These are phyloP conservation scores for Bassia scoparia DNA, from an alignment of 148 eudicot genomes.

Conservation along the genomic window DNA sequence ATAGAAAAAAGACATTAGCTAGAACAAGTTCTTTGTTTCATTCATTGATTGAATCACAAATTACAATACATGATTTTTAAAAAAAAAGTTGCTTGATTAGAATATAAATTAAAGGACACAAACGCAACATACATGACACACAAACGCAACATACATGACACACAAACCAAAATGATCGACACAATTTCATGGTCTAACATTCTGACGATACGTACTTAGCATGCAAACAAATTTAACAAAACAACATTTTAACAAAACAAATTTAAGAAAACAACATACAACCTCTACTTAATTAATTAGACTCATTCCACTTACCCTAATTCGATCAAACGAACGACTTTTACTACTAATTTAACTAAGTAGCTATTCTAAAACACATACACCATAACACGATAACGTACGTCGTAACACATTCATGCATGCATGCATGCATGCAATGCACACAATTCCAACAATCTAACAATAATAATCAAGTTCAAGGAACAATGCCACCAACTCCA, in stretches of 20 bases:
- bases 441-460: too few relatives aligned
- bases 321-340: neutral
- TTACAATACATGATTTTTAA: neutral
- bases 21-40: neutral
- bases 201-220: neutral
- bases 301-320: neutral
- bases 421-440: neutral
- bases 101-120: neutral
- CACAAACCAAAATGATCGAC: neutral
- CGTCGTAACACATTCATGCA: neutral
- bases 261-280: neutral
- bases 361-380: neutral
- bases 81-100: neutral
- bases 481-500: slow-evolving; percentile 19
- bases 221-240: neutral
- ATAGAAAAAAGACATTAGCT: neutral
- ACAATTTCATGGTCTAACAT: neutral
- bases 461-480: neutral
- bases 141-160: neutral
- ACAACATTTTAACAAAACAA: neutral
- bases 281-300: neutral
- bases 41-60: neutral
- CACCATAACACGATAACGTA: neutral
- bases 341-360: neutral
- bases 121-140: neutral